Evolutionary conservation across 2,329 filamentous ascomycete genomes (phyloP), one percentile per base, ranked within the genome.

Genomic region (Penicillium paneum): DNA sequence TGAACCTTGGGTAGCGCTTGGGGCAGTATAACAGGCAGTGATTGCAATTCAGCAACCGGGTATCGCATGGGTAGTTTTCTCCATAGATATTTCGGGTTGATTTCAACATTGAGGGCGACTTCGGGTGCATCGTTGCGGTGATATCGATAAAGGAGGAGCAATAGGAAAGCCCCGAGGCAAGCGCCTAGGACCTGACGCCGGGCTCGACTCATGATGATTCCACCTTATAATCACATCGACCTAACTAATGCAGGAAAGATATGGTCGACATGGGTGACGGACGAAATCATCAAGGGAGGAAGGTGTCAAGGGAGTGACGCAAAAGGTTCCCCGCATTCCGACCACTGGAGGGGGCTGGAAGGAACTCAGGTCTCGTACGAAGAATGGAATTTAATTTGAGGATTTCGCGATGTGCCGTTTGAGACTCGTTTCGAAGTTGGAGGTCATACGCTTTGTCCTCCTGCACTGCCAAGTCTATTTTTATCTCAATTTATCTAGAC

Each of bases 61-160:
- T 54, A 53, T 44, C 57, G 55, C n/a, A 55, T 15, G 1, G 59
- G 57, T 11, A 58, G 29, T 5, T 35, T 46, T 15, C 46, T 44
- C 60, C 60, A 62, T n/a, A 42, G 11, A 21, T 8, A 54, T 5
- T 49, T 28, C 2, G 43, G 32, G 5, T 24, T 32, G 21, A 39
- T 12, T 43, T 35, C 8, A n/a, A 21, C 43, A 29, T 45, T 35
- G 17, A 39, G 31, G 5, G 7, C 21, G 31, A 17, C n/a, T 36
- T 45, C 12, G 0, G 34, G 8, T 5, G 47, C 8, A 36, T 28
- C 32, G 10, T 43, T 31, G 47, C 54, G 86, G 80, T 54, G 88
- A 34, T 49, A 44, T 13, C 29, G 51, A 35, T 54, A 61, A 12
- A 60, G 13, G 17, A 61, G n/a, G 13, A 52, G n/a, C n/a, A 61